Conservation (phyloP, 75 land plant species). For the Isoetes taiwanensis region DNA sequence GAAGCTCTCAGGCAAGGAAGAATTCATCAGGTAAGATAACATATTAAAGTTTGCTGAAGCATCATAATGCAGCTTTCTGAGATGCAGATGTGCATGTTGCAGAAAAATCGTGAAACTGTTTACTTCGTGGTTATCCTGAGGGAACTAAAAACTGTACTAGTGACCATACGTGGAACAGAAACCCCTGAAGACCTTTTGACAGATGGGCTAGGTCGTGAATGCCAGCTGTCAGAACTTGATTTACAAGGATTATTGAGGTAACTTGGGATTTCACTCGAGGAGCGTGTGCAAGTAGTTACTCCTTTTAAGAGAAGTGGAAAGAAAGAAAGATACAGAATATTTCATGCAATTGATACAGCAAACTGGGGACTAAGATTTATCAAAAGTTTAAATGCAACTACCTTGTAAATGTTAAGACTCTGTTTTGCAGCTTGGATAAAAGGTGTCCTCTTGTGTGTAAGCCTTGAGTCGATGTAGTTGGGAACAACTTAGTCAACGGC, state of each 20-base stretch:
- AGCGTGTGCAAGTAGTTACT: too few relatives aligned
- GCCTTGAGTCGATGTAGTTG: too few relatives aligned
- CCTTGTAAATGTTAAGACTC: too few relatives aligned
- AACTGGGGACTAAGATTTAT: too few relatives aligned
- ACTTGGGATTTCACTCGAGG: too few relatives aligned
- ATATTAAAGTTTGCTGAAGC: not conserved
- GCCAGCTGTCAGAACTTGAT: slow-evolving; percentile 42
- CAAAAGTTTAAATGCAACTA: too few relatives aligned
- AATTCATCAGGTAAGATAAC: slow-evolving; percentile 45
- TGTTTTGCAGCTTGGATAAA: too few relatives aligned
- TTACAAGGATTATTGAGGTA: slow-evolving; percentile 70
- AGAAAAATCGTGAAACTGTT: slow-evolving; percentile 55
- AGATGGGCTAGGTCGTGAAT: slow-evolving; percentile 78
- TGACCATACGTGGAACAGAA: slow-evolving; percentile 87
- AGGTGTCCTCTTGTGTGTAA: too few relatives aligned
- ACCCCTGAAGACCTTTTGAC: slow-evolving; percentile 86
- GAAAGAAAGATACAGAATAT: too few relatives aligned
- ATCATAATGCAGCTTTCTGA: not conserved
- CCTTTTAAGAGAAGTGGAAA: too few relatives aligned
- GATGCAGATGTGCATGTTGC: slow-evolving; percentile 8
- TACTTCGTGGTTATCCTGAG: slow-evolving; percentile 68
- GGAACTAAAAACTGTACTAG: slow-evolving; percentile 42
- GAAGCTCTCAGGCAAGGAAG: slow-evolving; percentile 57
- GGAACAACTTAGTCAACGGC: too few relatives aligned
- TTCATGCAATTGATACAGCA: too few relatives aligned